phyloP scores from a whole-genome alignment of 352 stramenopile genomes.

The Aphanomyces astaci region DNA sequence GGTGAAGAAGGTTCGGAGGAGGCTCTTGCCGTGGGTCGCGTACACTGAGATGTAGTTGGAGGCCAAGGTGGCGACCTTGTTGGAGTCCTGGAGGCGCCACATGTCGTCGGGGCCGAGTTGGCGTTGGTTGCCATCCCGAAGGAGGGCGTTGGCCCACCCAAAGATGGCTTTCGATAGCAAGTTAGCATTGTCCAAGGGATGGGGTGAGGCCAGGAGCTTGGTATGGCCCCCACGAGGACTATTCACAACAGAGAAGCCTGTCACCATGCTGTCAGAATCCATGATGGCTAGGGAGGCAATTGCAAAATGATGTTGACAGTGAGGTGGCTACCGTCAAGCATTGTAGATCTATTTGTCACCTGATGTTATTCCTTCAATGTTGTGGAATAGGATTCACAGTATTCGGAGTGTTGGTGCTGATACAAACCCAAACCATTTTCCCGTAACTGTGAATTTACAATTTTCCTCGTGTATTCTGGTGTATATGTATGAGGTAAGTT shows the following conservation, averaged over 20 bases:
- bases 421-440: too few species aligned
- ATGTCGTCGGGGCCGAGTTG: conserved; percentile 41
- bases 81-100: conserved; percentile 27
- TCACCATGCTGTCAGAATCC: background rate
- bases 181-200: background rate
- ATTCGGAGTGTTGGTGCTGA: too few species aligned
- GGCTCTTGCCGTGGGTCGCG: conserved; percentile 12
- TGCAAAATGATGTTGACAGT: too few species aligned
- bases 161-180: conserved; percentile 35
- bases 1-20: conserved; percentile 25
- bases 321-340: too few species aligned
- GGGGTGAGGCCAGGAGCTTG: background rate
- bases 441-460: too few species aligned
- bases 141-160: conserved; percentile 35
- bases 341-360: too few species aligned
- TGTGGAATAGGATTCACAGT: too few species aligned
- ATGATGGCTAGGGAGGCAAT: background rate
- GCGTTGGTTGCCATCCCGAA: conserved; percentile 34
- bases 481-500: too few species aligned
- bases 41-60: conserved; percentile 26
- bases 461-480: too few species aligned
- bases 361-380: too few species aligned
- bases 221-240: background rate
- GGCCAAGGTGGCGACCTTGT: conserved; percentile 24
- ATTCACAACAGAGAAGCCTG: background rate